Conservation (phyloP, 1,139 yeast genomes). For the Candida albicans region DNA sequence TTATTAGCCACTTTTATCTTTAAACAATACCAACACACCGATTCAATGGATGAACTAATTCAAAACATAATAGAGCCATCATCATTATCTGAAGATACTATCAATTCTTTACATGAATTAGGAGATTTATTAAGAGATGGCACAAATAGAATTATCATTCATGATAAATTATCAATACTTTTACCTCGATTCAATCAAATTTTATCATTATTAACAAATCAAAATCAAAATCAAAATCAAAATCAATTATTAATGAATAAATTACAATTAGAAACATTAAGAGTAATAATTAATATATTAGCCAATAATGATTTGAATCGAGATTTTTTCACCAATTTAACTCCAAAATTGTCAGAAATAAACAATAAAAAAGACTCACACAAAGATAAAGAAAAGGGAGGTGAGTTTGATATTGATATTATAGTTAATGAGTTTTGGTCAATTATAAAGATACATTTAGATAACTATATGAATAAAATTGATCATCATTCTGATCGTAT, state of each 20-base stretch:
- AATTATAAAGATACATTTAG: constrained; percentile 5
- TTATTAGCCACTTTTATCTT: no score
- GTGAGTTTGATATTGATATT: not conserved
- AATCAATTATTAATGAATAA: not conserved
- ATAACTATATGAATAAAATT: not conserved
- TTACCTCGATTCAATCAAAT: constrained; percentile 12
- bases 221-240: not conserved
- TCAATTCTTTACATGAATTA: constrained; percentile 15
- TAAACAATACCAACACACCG: no score
- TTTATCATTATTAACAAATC: constrained; percentile 8
- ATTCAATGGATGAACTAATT: not conserved
- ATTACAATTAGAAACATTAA: constrained; percentile 19
- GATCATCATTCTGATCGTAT: no score
- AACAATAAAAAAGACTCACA: no score
- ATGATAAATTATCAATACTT: constrained; percentile 10
- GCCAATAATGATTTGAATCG: constrained; percentile 42
- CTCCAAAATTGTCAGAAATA: not conserved
- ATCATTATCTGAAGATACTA: not conserved
- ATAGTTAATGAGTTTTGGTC: constrained; percentile 25
- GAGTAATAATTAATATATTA: constrained; percentile 35
- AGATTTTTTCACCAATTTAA: constrained; percentile 17
- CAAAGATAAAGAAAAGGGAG: no score
- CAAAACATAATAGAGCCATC: constrained; percentile 4
- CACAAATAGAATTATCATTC: constrained; percentile 17
- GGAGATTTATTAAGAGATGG: constrained; percentile 34